Evolutionary conservation across 805 yeast species (phyloP), one percentile per base, ranked within the genome.

Genomic region (Zygotorulaspora danielsina): DNA sequence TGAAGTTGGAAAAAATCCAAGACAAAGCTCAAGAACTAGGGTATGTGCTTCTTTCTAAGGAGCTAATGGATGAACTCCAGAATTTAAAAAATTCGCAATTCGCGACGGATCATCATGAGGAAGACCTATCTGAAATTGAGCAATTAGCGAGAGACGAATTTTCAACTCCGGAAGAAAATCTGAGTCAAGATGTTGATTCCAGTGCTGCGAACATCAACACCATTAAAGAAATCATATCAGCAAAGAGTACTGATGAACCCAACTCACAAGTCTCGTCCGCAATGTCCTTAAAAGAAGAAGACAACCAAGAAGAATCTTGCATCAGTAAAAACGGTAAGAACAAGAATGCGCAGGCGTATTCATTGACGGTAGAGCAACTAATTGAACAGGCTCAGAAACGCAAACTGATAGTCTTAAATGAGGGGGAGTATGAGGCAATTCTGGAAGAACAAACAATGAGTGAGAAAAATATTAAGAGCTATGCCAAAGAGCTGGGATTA

Each of bases 371-470:
- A 20, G 55, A 50, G 17, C 51, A 52, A 34, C 32, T 55, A 4
- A 28, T 45, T 8, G 43, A 49, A 15, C 46, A 45, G 18, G 73
- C 74, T 4, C 54, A 50, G 6, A 34, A 36, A 13, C 38, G 34
- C 24, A 19, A 39, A 21, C 15, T 55, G 13, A 45, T 51, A 3
- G 34, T 59, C n/a, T 20, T 66, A 15, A 53, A 62, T 7, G 55
- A 55, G 19, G 45, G 40, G 1, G 64, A 63, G 12, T 54, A 55
- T 30, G 49, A 57, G 19, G 35, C 35, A 3, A 30, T 64, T 28
- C 45, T n/a, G 10, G 17, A 33, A 29, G 18, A 25, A 8, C 41
- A 33, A 11, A 42, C 36, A 19, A 31, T 49, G 25, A 44, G 52
- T 1, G 41, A 41, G 30, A 49, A 44, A 16, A 45, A 42, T 11